Evolutionary conservation across 345 rosid species (phyloP).

Genomic region (Salix exigua): DNA sequence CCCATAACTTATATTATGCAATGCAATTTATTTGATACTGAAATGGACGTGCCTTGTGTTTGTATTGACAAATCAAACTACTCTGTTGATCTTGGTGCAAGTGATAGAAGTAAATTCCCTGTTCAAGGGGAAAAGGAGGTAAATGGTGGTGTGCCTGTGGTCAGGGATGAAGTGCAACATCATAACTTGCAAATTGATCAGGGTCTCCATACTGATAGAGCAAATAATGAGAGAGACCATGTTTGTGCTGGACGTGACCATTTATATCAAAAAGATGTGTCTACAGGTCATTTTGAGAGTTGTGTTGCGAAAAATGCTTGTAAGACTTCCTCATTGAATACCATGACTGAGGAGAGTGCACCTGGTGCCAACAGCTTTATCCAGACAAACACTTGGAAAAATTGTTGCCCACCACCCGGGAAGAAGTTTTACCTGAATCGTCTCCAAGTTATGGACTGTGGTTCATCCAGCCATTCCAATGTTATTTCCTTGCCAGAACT

Average conservation of each 20-base stretch:
- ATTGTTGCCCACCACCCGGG: slow-evolving; percentile 43
- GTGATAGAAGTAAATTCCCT: slow-evolving; percentile 10
- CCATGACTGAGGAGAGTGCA: slow-evolving; percentile 19
- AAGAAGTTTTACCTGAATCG: slow-evolving; percentile 76
- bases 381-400: slow-evolving; percentile 13
- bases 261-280: slow-evolving; percentile 19
- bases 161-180: slow-evolving; percentile 17
- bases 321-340: slow-evolving; percentile 5
- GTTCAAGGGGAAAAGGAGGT: slow-evolving; percentile 24
- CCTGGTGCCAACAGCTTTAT: slow-evolving; percentile 3
- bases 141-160: slow-evolving; percentile 14
- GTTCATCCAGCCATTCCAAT: slow-evolving; percentile 31
- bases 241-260: slow-evolving; percentile 16
- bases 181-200: slow-evolving; percentile 4
- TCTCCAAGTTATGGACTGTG: slow-evolving; percentile 46
- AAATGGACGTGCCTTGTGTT: slow-evolving; percentile 17
- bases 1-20: slow-evolving; percentile 53
- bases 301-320: slow-evolving; percentile 2
- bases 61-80: slow-evolving; percentile 12
- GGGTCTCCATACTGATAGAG: background rate
- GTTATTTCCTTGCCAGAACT: slow-evolving; percentile 70
- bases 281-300: slow-evolving; percentile 15
- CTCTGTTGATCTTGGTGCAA: slow-evolving; percentile 10
- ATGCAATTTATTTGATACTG: slow-evolving; percentile 24
- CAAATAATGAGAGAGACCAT: slow-evolving; percentile 4